Conservation (phyloP, 768 basidiomycete genomes). For the Auricularia sp. region DNA sequence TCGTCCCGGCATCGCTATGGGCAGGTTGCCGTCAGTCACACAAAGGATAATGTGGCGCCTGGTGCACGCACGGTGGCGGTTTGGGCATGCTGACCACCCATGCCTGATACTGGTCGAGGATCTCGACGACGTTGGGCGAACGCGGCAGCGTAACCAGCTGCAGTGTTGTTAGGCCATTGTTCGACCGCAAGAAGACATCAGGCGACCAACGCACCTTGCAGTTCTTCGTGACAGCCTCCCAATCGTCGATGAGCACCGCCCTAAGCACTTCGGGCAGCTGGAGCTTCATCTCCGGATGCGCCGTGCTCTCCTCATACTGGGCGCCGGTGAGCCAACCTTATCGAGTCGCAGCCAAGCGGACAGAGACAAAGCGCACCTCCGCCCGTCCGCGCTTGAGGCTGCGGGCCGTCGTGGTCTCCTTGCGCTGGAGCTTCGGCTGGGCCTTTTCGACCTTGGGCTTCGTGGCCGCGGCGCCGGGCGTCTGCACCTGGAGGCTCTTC, state of each 20-base stretch:
- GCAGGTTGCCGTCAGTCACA: neutral
- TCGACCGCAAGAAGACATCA: neutral
- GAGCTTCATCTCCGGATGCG: slow-evolving; percentile 84
- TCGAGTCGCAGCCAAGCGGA: neutral
- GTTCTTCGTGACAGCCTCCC: slow-evolving; percentile 95
- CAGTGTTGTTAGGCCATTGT: neutral
- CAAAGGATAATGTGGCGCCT: neutral
- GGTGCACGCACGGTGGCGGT: slow-evolving; percentile 6
- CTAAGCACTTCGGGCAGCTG: slow-evolving; percentile 86
- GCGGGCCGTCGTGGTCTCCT: slow-evolving; percentile 10
- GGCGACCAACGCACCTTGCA: slow-evolving; percentile 51
- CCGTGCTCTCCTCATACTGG: slow-evolving; percentile 62
- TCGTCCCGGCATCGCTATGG: slow-evolving; percentile 51
- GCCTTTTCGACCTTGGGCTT: slow-evolving; percentile 27
- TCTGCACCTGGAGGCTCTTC: slow-evolving; percentile 45
- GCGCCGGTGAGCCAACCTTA: slow-evolving; percentile 3
- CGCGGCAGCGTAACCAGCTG: slow-evolving; percentile 83
- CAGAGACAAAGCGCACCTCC: slow-evolving; percentile 38
- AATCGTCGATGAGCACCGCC: slow-evolving; percentile 85
- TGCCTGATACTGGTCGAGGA: slow-evolving; percentile 69
- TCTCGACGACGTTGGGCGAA: slow-evolving; percentile 61
- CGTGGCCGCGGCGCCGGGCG: slow-evolving; percentile 8
- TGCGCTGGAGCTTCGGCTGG: slow-evolving; percentile 16
- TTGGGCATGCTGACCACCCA: slow-evolving; percentile 37
- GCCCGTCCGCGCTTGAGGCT: slow-evolving; percentile 68